These are phyloP conservation scores for Lipomyces spencermartinsiae DNA, from an alignment of 805 yeast species.

Conservation along the genomic window DNA sequence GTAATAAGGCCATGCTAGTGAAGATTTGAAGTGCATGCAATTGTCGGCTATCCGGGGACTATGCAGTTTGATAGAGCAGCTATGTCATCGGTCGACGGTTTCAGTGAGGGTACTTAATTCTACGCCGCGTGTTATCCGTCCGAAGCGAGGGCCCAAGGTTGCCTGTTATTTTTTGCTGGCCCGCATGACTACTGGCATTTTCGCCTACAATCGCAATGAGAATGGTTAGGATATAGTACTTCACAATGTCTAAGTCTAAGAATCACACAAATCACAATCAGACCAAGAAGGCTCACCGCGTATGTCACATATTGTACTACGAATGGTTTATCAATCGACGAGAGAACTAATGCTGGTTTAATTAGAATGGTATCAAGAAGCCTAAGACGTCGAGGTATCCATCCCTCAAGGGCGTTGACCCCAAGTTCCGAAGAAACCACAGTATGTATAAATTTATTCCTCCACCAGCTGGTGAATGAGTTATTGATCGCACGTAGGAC, in stretches of 20 bases:
- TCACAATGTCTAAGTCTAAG: constrained; percentile 95
- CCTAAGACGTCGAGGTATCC: constrained; percentile 98
- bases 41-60: neutral
- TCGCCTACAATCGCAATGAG: neutral
- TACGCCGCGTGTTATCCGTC: neutral
- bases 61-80: neutral
- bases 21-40: neutral
- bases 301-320: constrained; percentile 24
- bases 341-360: neutral
- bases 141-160: neutral
- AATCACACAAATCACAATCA: constrained; percentile 99
- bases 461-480: neutral
- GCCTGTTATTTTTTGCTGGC: neutral
- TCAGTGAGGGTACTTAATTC: too few relatives aligned
- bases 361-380: constrained; percentile 95
- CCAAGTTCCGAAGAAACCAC: constrained; percentile 99
- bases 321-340: neutral
- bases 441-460: constrained; percentile 43
- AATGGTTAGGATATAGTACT: constrained; percentile 3
- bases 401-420: constrained; percentile 97
- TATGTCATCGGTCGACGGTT: too few relatives aligned
- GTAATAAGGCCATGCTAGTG: neutral
- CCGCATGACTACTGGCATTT: neutral
- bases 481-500: constrained; percentile 20
- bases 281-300: constrained; percentile 98